phyloP scores from a whole-genome alignment of 306 rosid species.

The Betula pendula region DNA sequence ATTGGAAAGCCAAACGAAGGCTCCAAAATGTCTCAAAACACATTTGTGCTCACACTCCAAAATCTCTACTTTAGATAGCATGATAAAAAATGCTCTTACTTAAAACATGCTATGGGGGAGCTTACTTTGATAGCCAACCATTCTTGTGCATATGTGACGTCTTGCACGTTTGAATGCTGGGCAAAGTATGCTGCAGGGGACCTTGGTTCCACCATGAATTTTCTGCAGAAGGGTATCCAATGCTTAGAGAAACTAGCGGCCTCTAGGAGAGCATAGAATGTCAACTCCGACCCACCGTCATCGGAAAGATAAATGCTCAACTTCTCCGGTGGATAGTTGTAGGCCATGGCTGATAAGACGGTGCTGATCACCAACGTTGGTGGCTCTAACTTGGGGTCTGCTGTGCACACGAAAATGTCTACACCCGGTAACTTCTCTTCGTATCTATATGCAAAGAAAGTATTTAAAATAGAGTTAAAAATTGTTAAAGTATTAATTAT shows the following conservation, averaged over 20 bases:
- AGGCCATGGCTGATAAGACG: constrained; percentile 53
- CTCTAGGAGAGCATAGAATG: constrained; percentile 62
- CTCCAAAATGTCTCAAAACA: too few species aligned
- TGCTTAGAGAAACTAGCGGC: constrained; percentile 57
- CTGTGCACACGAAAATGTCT: constrained; percentile 75
- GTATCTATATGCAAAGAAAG: constrained; percentile 31
- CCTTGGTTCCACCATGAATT: constrained; percentile 52
- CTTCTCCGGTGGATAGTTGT: constrained; percentile 58
- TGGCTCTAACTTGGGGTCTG: constrained; percentile 70
- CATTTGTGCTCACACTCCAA: too few species aligned
- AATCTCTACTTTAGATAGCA: too few species aligned
- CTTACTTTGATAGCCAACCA: constrained; percentile 51
- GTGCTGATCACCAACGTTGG: constrained; percentile 69
- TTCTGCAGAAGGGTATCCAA: constrained; percentile 68
- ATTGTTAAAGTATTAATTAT: too few species aligned
- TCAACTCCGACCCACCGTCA: constrained; percentile 65
- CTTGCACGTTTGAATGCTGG: constrained; percentile 10
- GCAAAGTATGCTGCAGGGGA: constrained; percentile 60
- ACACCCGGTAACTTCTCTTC: constrained; percentile 45
- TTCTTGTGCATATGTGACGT: constrained; percentile 18
- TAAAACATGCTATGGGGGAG: too few species aligned
- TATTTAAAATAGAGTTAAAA: too few species aligned
- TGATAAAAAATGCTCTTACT: too few species aligned
- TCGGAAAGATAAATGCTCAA: constrained; percentile 64
- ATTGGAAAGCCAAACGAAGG: too few species aligned